These are phyloP conservation scores for Mycena capillaripes DNA, from an alignment of 768 basidiomycete genomes.

Conservation along the genomic window DNA sequence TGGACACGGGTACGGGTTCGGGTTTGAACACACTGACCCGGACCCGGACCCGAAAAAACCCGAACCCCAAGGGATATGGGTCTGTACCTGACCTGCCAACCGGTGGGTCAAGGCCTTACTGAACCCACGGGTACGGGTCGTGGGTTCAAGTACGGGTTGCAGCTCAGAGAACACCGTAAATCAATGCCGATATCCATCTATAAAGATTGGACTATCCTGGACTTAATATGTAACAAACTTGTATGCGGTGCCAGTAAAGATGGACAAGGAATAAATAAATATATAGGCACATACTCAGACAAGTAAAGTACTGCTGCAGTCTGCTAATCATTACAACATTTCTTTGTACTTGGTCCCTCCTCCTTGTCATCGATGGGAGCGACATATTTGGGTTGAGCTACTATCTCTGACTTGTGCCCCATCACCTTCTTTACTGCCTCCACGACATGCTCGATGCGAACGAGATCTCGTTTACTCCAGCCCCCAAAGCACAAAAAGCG, in stretches of 20 bases:
- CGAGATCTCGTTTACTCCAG: background rate
- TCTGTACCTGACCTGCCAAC: conserved; percentile 13
- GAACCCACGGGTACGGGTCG: conserved; percentile 13
- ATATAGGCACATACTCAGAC: too few relatives aligned
- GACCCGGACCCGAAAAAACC: conserved; percentile 15
- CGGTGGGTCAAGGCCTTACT: background rate
- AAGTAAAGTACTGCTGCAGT: too few relatives aligned
- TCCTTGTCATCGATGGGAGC: background rate
- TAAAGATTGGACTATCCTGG: too few relatives aligned
- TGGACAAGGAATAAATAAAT: background rate
- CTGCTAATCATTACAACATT: background rate
- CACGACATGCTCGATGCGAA: background rate
- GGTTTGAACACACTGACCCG: background rate
- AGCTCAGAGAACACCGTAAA: too few relatives aligned
- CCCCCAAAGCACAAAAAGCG: background rate
- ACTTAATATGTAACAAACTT: too few relatives aligned
- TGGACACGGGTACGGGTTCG: conserved; percentile 22
- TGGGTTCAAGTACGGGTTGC: background rate
- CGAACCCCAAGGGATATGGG: conserved; percentile 17
- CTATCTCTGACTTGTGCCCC: background rate
- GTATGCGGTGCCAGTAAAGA: too few relatives aligned
- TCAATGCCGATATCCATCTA: too few relatives aligned
- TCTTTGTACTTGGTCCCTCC: background rate
- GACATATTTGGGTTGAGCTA: background rate
- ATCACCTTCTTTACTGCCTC: background rate